Evolutionary conservation across 768 basidiomycete genomes (phyloP).

Genomic region (Harrya chromipes): DNA sequence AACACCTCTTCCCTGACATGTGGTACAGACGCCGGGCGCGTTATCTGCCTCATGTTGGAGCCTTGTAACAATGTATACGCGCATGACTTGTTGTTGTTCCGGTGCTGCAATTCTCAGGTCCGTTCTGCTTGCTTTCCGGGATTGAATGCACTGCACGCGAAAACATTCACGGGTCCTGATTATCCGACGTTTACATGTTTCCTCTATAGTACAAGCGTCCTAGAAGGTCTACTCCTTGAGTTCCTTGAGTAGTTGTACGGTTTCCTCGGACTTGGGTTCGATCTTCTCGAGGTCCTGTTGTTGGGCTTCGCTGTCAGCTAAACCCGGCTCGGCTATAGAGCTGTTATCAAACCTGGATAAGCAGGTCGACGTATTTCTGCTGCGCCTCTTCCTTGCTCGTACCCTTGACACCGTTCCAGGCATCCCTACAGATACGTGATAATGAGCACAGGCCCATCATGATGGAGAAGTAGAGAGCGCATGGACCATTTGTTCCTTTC

Average conservation of each 20-base stretch:
- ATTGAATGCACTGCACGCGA: constrained; percentile 2
- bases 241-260: constrained; percentile 54
- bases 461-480: constrained; percentile 7
- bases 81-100: background rate
- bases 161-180: background rate
- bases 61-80: background rate
- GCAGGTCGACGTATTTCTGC: constrained; percentile 69
- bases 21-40: constrained; percentile 27
- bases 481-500: constrained; percentile 88
- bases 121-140: background rate
- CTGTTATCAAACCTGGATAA: constrained; percentile 56
- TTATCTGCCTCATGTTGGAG: constrained; percentile 28
- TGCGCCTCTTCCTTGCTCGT: constrained; percentile 68
- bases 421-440: constrained; percentile 56
- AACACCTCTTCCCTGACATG: constrained; percentile 16
- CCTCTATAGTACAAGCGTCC: background rate
- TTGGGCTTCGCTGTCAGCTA: constrained; percentile 2
- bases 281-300: constrained; percentile 54
- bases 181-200: constrained; percentile 1
- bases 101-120: background rate
- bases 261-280: constrained; percentile 42
- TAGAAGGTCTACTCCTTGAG: constrained; percentile 45
- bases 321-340: background rate
- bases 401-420: constrained; percentile 78
- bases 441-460: background rate